phyloP scores from a whole-genome alignment of 768 basidiomycete species.

The Macrolepiota dolichaula region DNA sequence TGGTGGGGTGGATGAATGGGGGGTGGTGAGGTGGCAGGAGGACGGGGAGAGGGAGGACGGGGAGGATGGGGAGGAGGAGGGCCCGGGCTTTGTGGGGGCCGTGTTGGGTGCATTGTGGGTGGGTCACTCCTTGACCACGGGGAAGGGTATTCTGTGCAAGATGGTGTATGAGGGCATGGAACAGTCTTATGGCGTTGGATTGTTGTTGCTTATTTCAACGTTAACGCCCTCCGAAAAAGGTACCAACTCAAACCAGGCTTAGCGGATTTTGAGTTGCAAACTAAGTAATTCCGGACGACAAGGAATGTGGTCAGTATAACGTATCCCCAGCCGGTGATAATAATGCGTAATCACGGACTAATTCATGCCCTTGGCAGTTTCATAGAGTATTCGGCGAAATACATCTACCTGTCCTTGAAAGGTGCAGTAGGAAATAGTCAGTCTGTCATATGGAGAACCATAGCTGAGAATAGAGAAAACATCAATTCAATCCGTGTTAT shows the following conservation, averaged over 20 bases:
- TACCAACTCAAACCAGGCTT: slow-evolving; percentile 33
- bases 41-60: slow-evolving; percentile 18
- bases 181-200: slow-evolving; percentile 31
- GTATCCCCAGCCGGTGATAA: slow-evolving; percentile 29
- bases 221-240: slow-evolving; percentile 32
- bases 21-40: slow-evolving; percentile 11
- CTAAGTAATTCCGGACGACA: slow-evolving; percentile 33
- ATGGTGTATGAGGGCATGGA: slow-evolving; percentile 25
- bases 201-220: slow-evolving; percentile 23
- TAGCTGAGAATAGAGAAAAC: slow-evolving; percentile 10
- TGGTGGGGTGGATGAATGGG: slow-evolving; percentile 15
- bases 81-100: slow-evolving; percentile 23
- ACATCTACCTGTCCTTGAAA: slow-evolving; percentile 4
- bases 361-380: slow-evolving; percentile 20
- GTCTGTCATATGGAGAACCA: not conserved
- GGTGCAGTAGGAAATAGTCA: not conserved
- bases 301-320: slow-evolving; percentile 32
- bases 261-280: slow-evolving; percentile 28
- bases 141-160: slow-evolving; percentile 15
- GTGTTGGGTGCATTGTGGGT: slow-evolving; percentile 21
- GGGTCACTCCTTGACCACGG: slow-evolving; percentile 19
- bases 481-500: slow-evolving; percentile 19
- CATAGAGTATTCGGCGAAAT: slow-evolving; percentile 20
- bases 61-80: slow-evolving; percentile 10
- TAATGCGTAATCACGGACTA: slow-evolving; percentile 24